These are phyloP conservation scores for Xylariales sp. DNA, from an alignment of 2,329 filamentous ascomycete species.

Conservation along the genomic window DNA sequence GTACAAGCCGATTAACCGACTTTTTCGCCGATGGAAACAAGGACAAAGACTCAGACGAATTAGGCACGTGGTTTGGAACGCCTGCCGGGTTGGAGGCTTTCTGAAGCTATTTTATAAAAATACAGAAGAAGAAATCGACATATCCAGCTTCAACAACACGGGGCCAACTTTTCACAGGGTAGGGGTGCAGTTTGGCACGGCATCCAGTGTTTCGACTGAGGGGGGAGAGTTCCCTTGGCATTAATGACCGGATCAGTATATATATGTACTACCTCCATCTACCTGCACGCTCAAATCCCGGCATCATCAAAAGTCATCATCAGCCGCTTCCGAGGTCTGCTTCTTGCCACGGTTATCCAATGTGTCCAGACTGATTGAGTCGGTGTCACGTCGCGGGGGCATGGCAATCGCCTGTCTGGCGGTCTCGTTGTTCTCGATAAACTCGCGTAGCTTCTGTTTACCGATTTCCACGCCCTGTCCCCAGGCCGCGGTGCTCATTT, in stretches of 20 bases:
- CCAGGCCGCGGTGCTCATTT: slow-evolving; percentile 88
- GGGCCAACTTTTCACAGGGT: too few species aligned
- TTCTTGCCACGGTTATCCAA: slow-evolving; percentile 58
- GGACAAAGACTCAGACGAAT: slow-evolving; percentile 55
- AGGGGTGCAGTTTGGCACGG: too few species aligned
- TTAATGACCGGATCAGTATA: neutral
- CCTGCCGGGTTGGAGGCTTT: slow-evolving; percentile 68
- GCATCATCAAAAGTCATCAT: slow-evolving; percentile 52
- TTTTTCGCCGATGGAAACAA: slow-evolving; percentile 53
- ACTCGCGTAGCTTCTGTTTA: slow-evolving; percentile 86
- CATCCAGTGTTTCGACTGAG: neutral
- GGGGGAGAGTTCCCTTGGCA: neutral
- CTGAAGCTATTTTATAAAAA: slow-evolving; percentile 37
- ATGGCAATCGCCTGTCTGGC: slow-evolving; percentile 80
- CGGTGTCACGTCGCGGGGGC: slow-evolving; percentile 43
- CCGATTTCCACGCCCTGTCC: slow-evolving; percentile 85
- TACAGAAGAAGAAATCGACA: too few species aligned
- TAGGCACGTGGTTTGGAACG: slow-evolving; percentile 79
- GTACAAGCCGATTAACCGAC: slow-evolving; percentile 67
- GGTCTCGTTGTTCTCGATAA: slow-evolving; percentile 81
- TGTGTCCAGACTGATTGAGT: slow-evolving; percentile 53
- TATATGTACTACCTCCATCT: slow-evolving; percentile 6
- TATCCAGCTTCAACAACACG: too few species aligned
- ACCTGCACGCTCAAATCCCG: neutral
- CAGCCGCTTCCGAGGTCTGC: slow-evolving; percentile 31